Percentiles rank a stretch among this genome's conserved stretches.
phyloP scores from a whole-genome alignment of 1,139 yeast species.

The Geotrichum restrictum region DNA sequence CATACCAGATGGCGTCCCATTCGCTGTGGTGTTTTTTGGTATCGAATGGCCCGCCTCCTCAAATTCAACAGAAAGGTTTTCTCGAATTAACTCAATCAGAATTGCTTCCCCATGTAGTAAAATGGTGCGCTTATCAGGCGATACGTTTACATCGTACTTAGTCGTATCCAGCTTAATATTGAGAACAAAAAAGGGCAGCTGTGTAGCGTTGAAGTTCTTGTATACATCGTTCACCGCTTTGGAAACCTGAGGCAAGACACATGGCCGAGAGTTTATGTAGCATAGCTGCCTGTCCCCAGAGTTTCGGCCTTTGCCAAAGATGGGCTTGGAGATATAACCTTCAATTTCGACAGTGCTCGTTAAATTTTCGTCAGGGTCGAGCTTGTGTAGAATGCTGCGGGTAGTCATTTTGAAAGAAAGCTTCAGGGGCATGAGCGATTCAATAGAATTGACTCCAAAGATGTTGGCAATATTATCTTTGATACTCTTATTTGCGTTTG shows the following conservation, averaged over 20 bases:
- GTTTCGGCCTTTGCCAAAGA: slow-evolving; percentile 72
- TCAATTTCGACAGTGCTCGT: slow-evolving; percentile 38
- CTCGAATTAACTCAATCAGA: slow-evolving; percentile 49
- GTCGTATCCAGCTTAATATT: slow-evolving; percentile 53
- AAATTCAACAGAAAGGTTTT: slow-evolving; percentile 28
- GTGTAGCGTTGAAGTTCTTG: slow-evolving; percentile 64
- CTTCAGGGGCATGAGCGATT: slow-evolving; percentile 46
- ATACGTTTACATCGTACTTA: slow-evolving; percentile 72
- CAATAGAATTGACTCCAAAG: slow-evolving; percentile 63
- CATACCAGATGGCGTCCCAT: background rate
- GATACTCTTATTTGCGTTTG: slow-evolving; percentile 48
- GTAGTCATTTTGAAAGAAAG: slow-evolving; percentile 11
- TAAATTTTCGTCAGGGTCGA: slow-evolving; percentile 5
- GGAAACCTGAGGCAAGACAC: slow-evolving; percentile 51
- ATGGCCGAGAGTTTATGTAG: slow-evolving; percentile 74
- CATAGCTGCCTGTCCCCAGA: slow-evolving; percentile 70
- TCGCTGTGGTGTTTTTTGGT: slow-evolving; percentile 25
- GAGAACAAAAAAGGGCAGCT: slow-evolving; percentile 67
- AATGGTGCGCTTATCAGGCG: slow-evolving; percentile 82
- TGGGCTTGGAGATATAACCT: slow-evolving; percentile 71
- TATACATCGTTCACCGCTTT: slow-evolving; percentile 71
- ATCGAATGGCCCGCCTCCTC: slow-evolving; percentile 32
- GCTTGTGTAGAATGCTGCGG: background rate
- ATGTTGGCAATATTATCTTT: slow-evolving; percentile 60
- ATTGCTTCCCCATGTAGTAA: slow-evolving; percentile 62